Evolutionary conservation across 2,329 filamentous ascomycete genomes (phyloP).

Genomic region (Alternaria panax): DNA sequence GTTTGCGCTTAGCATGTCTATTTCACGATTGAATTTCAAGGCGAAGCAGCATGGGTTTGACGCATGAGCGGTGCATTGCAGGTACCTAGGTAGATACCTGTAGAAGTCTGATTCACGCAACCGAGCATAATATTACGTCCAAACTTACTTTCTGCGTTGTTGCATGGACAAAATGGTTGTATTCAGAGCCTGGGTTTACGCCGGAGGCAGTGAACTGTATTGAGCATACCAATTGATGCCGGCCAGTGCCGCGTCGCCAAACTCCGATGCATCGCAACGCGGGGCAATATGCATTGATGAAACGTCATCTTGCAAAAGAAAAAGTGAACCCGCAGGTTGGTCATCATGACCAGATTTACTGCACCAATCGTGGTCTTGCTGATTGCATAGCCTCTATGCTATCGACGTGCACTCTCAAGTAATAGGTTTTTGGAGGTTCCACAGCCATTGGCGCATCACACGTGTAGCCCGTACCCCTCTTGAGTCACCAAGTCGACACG

Average conservation of each 20-base stretch:
- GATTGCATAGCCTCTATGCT: not conserved
- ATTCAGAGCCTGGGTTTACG: too few relatives aligned
- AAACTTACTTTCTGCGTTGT: not conserved
- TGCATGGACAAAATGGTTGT: not conserved
- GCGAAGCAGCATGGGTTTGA: not conserved
- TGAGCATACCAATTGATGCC: not conserved
- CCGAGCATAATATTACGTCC: not conserved
- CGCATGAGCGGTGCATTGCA: not conserved
- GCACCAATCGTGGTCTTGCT: conserved; percentile 4
- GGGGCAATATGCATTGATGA: conserved; percentile 2
- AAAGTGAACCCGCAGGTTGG: not conserved
- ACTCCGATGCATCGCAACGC: conserved; percentile 2
- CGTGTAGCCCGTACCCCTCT: conserved; percentile 38
- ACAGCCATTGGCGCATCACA: conserved; percentile 31
- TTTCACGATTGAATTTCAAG: not conserved
- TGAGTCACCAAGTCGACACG: conserved; percentile 30
- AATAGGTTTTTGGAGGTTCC: conserved; percentile 4
- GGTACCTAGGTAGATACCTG: not conserved
- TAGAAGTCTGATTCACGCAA: not conserved
- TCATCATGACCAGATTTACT: not conserved
- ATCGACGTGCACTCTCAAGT: not conserved
- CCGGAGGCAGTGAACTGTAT: not conserved
- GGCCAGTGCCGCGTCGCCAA: conserved; percentile 1
- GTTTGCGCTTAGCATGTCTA: not conserved
- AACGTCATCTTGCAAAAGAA: conserved; percentile 9